phyloP scores from a whole-genome alignment of 495 filamentous ascomycete species.

The Astrothelium macrocarpum region DNA sequence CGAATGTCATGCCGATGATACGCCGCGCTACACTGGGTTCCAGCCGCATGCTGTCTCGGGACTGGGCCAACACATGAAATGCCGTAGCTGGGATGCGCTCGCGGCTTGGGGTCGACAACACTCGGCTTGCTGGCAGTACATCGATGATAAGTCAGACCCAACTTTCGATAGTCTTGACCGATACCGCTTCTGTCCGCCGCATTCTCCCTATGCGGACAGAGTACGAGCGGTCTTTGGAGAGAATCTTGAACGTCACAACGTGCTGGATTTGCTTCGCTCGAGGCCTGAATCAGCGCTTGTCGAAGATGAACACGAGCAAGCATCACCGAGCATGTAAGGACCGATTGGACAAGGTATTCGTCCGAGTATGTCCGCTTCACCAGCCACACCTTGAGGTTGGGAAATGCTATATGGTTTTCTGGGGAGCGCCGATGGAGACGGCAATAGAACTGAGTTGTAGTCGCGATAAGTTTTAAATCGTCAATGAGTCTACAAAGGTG shows the following conservation, averaged over 20 bases:
- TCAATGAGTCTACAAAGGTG: not conserved
- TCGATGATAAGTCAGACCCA: not conserved
- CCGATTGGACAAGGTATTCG: not conserved
- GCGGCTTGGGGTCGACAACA: not conserved
- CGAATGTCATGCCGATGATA: constrained; percentile 7
- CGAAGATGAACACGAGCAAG: not conserved
- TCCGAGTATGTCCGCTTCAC: not conserved
- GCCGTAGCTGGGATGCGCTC: not conserved
- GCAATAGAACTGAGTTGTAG: not conserved
- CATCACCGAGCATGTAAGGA: not conserved
- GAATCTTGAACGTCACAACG: not conserved
- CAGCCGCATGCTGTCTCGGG: not conserved
- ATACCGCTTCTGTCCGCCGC: not conserved
- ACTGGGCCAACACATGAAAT: not conserved
- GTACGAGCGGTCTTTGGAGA: not conserved
- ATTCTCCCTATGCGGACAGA: not conserved
- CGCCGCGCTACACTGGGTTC: not conserved
- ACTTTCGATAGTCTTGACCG: not conserved
- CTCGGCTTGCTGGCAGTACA: not conserved
- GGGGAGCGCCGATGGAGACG: not conserved
- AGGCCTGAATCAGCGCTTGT: not conserved
- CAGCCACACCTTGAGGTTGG: not conserved
- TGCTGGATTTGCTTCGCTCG: not conserved
- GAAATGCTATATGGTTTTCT: not conserved
- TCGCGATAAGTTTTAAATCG: not conserved